Percentiles rank a stretch among this genome's conserved stretches.
phyloP scores from a whole-genome alignment of 441 rosid species.

The Eugenia klotzschiana region DNA sequence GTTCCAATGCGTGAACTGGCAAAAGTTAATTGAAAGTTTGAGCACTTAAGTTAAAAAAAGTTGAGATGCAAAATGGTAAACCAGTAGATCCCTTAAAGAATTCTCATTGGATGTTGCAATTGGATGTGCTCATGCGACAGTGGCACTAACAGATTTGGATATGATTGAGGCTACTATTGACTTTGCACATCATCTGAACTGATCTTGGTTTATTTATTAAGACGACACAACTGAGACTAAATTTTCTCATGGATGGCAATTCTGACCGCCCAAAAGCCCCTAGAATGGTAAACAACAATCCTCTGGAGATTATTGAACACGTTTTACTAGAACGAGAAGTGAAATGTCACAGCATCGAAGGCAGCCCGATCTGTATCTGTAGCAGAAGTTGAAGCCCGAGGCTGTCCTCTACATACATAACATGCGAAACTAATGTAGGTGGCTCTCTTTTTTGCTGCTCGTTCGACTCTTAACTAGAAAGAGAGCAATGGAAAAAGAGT shows the following conservation, averaged over 20 bases:
- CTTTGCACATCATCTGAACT: background rate
- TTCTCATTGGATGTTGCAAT: background rate
- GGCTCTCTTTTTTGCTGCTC: background rate
- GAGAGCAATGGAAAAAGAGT: background rate
- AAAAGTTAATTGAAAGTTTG: background rate
- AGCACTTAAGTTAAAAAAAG: background rate
- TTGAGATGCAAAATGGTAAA: background rate
- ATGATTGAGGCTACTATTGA: background rate
- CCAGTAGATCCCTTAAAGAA: background rate
- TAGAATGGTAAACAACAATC: background rate
- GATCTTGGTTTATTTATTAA: background rate
- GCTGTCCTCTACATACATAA: background rate
- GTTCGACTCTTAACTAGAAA: background rate
- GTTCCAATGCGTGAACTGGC: background rate
- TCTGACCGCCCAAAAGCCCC: background rate
- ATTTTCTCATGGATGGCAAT: background rate
- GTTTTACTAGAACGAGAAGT: background rate
- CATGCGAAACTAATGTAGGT: background rate
- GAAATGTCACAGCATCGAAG: background rate
- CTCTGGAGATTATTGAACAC: background rate
- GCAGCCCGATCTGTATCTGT: background rate
- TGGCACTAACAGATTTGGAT: background rate
- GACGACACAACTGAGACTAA: background rate
- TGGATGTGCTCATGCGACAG: background rate
- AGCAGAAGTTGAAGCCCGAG: background rate